Evolutionary conservation across 331 rosid species (phyloP).

Genomic region (Pyrus hybrid): DNA sequence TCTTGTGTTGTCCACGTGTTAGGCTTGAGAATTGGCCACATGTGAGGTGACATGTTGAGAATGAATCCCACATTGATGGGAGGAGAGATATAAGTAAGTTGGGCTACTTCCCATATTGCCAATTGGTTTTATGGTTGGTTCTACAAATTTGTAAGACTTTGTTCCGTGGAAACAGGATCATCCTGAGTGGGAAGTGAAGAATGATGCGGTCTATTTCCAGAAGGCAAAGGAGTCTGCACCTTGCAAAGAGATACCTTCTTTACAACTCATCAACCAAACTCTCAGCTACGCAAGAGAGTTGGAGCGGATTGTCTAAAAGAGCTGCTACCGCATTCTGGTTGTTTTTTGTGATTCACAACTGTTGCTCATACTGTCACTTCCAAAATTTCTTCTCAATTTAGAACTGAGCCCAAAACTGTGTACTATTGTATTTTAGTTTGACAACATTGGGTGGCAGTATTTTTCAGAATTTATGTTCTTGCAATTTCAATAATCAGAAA

Average conservation of each 20-base stretch:
- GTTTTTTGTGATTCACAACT: not conserved
- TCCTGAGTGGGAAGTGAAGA: constrained; percentile 81
- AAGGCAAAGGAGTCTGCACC: constrained; percentile 90
- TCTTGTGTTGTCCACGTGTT: no score
- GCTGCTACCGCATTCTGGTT: constrained; percentile 1
- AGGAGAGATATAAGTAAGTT: no score
- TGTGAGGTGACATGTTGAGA: no score
- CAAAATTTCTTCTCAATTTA: constrained; percentile 9
- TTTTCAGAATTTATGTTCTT: not conserved
- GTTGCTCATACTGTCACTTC: not conserved
- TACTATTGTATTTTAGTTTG: constrained; percentile 14
- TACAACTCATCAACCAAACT: constrained; percentile 95
- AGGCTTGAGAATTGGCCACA: no score
- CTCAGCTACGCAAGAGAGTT: constrained; percentile 97
- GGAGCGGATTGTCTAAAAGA: constrained; percentile 87
- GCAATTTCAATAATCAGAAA: not conserved
- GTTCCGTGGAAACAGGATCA: constrained; percentile 58
- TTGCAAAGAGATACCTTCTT: constrained; percentile 93
- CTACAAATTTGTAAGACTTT: not conserved
- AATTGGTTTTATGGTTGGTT: not conserved
- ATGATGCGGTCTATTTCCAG: constrained; percentile 53
- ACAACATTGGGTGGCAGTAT: constrained; percentile 8
- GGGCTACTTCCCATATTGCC: no score
- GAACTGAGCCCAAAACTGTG: constrained; percentile 5
- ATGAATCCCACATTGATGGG: no score